A percentile compares a stretch with the other conserved stretches of the same genome.
Evolutionary conservation across 2,329 filamentous ascomycete species (phyloP).

Genomic region (Verticillium albo-atrum): DNA sequence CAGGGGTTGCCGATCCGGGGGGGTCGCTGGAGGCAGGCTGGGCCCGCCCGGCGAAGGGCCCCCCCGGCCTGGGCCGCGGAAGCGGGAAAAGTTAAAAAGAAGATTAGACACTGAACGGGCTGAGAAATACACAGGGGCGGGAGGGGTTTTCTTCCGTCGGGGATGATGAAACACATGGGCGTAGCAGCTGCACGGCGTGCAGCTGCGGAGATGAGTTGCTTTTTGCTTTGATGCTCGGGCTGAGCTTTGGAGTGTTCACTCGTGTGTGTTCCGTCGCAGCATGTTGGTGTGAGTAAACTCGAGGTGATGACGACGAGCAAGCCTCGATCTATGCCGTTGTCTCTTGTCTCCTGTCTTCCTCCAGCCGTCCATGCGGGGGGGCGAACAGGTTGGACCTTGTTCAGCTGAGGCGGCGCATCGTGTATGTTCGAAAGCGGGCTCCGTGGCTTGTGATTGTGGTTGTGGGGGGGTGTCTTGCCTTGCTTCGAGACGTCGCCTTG

Average conservation of each 20-base stretch:
- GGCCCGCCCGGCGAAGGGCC: neutral
- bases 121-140: neutral
- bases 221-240: neutral
- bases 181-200: neutral
- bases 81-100: neutral
- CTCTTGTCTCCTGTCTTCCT: neutral
- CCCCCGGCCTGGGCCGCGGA: neutral
- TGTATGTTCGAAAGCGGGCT: neutral
- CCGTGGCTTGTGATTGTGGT: neutral
- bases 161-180: neutral
- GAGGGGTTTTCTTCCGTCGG: neutral
- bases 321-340: neutral
- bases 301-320: neutral
- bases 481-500: neutral
- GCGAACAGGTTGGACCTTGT: neutral
- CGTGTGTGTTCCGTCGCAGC: too few relatives aligned
- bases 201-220: neutral
- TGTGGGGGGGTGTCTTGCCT: neutral
- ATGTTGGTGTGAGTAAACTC: neutral
- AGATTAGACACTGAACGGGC: neutral
- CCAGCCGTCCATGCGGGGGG: neutral
- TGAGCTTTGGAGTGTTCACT: neutral
- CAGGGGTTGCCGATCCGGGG: neutral
- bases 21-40: neutral
- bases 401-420: neutral